phyloP scores from a whole-genome alignment of 306 rosid genomes.

The Fagus sylvatica region DNA sequence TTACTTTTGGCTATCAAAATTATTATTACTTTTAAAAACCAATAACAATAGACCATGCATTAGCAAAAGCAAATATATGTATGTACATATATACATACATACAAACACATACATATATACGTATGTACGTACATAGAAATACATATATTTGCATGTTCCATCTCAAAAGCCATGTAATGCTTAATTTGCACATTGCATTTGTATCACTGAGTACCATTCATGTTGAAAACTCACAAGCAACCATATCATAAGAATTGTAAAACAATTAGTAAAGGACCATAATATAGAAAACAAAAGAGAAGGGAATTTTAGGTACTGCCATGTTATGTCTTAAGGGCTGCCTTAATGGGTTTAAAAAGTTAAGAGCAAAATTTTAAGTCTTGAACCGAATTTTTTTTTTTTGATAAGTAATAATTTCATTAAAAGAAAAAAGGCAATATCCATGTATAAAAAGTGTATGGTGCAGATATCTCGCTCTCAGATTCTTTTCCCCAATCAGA shows the following conservation, averaged over 20 bases:
- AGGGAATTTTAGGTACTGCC: no score
- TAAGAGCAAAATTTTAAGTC: no score
- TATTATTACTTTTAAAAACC: background rate
- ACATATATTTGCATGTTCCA: background rate
- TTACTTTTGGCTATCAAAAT: background rate
- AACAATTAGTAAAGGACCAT: background rate
- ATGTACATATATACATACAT: background rate
- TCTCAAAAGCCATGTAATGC: background rate
- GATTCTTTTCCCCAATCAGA: no score
- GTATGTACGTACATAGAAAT: background rate
- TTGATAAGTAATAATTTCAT: no score
- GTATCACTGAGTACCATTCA: background rate
- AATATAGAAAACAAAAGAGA: background rate
- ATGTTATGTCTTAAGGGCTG: no score
- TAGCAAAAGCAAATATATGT: background rate
- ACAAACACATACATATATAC: background rate
- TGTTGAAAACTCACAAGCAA: background rate
- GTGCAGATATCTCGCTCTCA: no score
- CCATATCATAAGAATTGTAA: background rate
- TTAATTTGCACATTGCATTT: background rate
- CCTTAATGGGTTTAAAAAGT: no score
- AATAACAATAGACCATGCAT: background rate
- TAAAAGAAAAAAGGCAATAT: no score
- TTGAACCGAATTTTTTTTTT: no score
- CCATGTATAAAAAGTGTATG: no score